These are phyloP conservation scores for Erodium maritimum DNA, from an alignment of 345 rosid species.

Conservation along the genomic window DNA sequence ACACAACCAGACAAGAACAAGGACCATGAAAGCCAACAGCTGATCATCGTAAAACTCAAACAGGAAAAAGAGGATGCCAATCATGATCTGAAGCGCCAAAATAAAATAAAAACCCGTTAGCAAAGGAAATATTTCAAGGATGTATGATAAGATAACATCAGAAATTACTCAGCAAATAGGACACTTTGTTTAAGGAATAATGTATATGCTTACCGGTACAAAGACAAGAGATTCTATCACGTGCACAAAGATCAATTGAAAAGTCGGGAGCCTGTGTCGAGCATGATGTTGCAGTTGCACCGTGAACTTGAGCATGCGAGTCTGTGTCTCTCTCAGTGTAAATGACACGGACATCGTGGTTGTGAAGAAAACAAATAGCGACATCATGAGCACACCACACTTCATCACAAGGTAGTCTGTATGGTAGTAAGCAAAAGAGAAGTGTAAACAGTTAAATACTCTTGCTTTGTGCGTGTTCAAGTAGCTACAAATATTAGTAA, in stretches of 20 bases:
- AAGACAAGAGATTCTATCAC: constrained; percentile 95
- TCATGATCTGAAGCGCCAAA: constrained; percentile 96
- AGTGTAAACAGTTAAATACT: not conserved
- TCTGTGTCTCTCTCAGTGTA: constrained; percentile 95
- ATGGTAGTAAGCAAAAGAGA: constrained; percentile 8
- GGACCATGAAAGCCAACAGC: constrained; percentile 96
- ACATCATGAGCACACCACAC: constrained; percentile 99
- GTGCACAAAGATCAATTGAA: constrained; percentile 96
- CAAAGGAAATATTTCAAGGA: not conserved
- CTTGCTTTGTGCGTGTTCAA: not conserved
- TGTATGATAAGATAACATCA: no score
- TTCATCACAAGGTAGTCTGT: constrained; percentile 96
- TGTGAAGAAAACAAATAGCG: constrained; percentile 91
- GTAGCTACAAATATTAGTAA: not conserved
- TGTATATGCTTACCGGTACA: constrained; percentile 60
- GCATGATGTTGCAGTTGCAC: constrained; percentile 99
- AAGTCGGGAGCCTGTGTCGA: constrained; percentile 88
- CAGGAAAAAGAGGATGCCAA: constrained; percentile 89
- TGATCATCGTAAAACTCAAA: constrained; percentile 98
- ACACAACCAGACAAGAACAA: constrained; percentile 96
- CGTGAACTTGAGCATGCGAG: constrained; percentile 97
- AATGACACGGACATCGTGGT: constrained; percentile 99
- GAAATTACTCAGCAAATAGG: no score
- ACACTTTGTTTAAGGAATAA: not conserved
- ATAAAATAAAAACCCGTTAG: constrained; percentile 1